phyloP scores from a whole-genome alignment of 257 asterid genomes.

The Marsdenia floribunda region DNA sequence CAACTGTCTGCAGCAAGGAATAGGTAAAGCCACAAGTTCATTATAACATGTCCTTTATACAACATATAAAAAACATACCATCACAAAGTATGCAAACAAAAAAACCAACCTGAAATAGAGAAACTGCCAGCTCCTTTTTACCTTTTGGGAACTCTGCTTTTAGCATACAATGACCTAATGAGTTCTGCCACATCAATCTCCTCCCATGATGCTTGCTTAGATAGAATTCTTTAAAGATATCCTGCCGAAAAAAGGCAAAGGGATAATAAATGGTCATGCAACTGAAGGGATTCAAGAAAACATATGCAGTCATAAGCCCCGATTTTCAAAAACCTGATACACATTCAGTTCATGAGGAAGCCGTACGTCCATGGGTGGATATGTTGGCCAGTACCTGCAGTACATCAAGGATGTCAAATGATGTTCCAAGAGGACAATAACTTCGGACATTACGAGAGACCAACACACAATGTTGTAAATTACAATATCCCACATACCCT shows the following conservation, averaged over 20 bases:
- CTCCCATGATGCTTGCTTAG: slow-evolving; percentile 93
- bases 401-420: slow-evolving; percentile 14
- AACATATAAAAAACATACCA: background rate
- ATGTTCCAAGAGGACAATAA: background rate
- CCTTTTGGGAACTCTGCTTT: slow-evolving; percentile 87
- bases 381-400: slow-evolving; percentile 97
- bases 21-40: slow-evolving; percentile 3
- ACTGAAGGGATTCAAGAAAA: background rate
- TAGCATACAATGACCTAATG: slow-evolving; percentile 91
- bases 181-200: slow-evolving; percentile 98
- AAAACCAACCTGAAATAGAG: slow-evolving; percentile 84
- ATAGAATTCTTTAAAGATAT: slow-evolving; percentile 92
- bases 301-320: slow-evolving; percentile 13
- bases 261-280: background rate
- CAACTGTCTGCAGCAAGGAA: slow-evolving; percentile 64
- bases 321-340: slow-evolving; percentile 63
- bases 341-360: slow-evolving; percentile 93
- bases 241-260: slow-evolving; percentile 40
- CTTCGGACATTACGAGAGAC: background rate
- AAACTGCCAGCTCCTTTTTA: slow-evolving; percentile 95
- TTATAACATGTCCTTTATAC: background rate
- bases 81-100: slow-evolving; percentile 7
- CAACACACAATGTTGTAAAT: background rate
- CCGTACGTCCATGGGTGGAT: slow-evolving; percentile 98
- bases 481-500: slow-evolving; percentile 45